Conservation (phyloP, 2,329 filamentous ascomycete species). For the Sphaerostilbella broomeana region DNA sequence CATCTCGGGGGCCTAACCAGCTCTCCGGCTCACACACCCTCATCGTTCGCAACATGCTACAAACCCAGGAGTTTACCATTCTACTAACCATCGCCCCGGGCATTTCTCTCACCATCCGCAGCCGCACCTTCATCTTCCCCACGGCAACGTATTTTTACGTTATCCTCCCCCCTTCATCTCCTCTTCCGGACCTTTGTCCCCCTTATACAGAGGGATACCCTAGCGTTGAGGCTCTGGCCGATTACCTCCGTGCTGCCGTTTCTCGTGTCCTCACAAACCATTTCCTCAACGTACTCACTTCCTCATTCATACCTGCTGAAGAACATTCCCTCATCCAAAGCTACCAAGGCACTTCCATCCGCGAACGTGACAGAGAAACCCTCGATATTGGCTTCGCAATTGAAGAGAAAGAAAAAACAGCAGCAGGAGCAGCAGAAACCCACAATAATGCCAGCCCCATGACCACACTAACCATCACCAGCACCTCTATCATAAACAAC, state of each 20-base stretch:
- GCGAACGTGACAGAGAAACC: constrained; percentile 21
- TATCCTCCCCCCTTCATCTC: constrained; percentile 30
- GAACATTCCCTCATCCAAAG: constrained; percentile 23
- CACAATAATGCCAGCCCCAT: no score
- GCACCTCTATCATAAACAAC: constrained; percentile 15
- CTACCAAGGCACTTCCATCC: constrained; percentile 28
- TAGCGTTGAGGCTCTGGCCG: constrained; percentile 35
- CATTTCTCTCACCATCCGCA: constrained; percentile 36
- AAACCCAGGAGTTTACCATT: constrained; percentile 36
- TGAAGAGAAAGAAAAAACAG: constrained; percentile 17
- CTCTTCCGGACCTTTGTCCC: constrained; percentile 34
- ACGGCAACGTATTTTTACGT: constrained; percentile 40
- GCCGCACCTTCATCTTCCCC: constrained; percentile 38
- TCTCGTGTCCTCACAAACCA: constrained; percentile 34
- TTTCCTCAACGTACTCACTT: constrained; percentile 23
- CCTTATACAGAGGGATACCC: constrained; percentile 41
- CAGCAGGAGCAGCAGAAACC: no score
- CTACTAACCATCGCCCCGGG: constrained; percentile 41
- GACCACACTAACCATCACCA: constrained; percentile 19
- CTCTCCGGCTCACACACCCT: constrained; percentile 39
- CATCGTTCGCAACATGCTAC: constrained; percentile 36
- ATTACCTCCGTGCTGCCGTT: constrained; percentile 40
- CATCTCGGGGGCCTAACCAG: constrained; percentile 28
- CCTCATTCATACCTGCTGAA: background rate
- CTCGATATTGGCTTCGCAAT: constrained; percentile 29